Evolutionary conservation across 2,329 filamentous ascomycete genomes (phyloP).

Genomic region (Xylariaceae sp.): DNA sequence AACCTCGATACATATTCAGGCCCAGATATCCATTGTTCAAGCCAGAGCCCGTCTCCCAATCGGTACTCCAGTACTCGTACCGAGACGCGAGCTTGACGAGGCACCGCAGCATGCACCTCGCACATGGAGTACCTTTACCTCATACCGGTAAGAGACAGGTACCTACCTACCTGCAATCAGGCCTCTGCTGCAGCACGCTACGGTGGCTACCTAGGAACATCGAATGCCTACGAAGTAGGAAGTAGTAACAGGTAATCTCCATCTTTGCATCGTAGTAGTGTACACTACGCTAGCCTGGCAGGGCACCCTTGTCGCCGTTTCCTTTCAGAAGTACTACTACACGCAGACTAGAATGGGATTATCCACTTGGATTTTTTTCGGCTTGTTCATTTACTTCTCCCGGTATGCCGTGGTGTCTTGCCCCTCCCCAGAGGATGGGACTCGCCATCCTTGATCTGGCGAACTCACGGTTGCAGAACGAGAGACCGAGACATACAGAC

Average conservation of each 20-base stretch:
- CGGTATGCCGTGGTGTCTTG: constrained; percentile 8
- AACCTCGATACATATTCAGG: too few species aligned
- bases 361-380: constrained; percentile 17
- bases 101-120: neutral
- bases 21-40: neutral
- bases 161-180: neutral
- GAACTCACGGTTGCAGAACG: constrained; percentile 8
- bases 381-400: constrained; percentile 19
- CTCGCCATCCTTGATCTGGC: constrained; percentile 29
- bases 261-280: constrained; percentile 26
- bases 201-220: neutral
- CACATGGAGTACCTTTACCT: neutral
- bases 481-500: neutral
- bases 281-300: constrained; percentile 19
- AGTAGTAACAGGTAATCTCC: constrained; percentile 16
- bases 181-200: neutral
- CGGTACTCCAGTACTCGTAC: neutral
- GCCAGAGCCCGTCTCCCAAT: neutral
- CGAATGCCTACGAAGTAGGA: neutral
- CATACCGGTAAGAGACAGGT: neutral
- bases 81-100: neutral
- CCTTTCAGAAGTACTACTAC: constrained; percentile 22
- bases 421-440: constrained; percentile 3
- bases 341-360: constrained; percentile 27
- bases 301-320: constrained; percentile 27